Percentiles rank a stretch among this genome's conserved stretches.
phyloP scores from a whole-genome alignment of 495 filamentous ascomycete genomes.

The Aspergillus funiculosus region DNA sequence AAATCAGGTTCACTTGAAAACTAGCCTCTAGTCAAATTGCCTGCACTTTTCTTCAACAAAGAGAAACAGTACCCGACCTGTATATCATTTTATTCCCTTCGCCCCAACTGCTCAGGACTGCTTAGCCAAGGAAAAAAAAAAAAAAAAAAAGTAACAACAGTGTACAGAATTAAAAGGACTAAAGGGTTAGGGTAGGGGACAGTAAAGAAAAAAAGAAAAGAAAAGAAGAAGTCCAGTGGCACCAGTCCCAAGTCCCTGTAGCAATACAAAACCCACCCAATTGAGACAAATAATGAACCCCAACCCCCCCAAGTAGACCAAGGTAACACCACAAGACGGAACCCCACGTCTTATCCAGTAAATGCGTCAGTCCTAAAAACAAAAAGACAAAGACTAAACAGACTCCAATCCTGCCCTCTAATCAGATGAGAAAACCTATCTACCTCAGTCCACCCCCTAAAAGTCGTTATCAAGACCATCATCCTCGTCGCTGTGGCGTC shows the following conservation, averaged over 20 bases:
- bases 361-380: constrained; percentile 13
- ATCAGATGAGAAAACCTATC: not conserved
- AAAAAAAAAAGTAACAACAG: constrained; percentile 1
- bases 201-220: constrained; percentile 3
- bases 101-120: not conserved
- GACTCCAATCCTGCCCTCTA: too few species aligned
- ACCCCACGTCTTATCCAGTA: constrained; percentile 16
- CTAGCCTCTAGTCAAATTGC: too few species aligned
- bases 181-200: not conserved
- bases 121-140: not conserved
- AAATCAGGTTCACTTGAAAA: too few species aligned
- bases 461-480: constrained; percentile 42
- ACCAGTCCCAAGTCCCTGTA: constrained; percentile 32
- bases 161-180: constrained; percentile 2
- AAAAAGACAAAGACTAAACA: too few species aligned
- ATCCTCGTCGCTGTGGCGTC: constrained; percentile 58
- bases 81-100: constrained; percentile 5
- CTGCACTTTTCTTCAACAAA: too few species aligned
- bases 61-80: not conserved
- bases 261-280: constrained; percentile 27
- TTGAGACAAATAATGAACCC: constrained; percentile 14
- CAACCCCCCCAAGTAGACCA: too few species aligned
- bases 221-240: constrained; percentile 15
- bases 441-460: constrained; percentile 7
- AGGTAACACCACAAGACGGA: constrained; percentile 31